Conservation (phyloP, 2,329 filamentous ascomycete genomes). For the Westerdykella sp. region DNA sequence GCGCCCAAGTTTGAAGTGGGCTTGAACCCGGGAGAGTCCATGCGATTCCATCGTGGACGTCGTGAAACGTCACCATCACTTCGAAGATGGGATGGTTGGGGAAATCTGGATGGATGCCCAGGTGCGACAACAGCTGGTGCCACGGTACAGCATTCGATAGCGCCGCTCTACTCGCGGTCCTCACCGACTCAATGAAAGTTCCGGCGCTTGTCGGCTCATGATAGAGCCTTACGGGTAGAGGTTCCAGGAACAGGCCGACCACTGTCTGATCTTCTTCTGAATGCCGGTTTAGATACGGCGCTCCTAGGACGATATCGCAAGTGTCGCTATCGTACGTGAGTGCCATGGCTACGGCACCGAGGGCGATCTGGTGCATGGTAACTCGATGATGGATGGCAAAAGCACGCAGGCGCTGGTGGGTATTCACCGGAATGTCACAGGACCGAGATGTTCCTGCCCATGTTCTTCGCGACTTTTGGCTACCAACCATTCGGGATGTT, state of each 20-base stretch:
- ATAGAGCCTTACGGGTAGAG: conserved; percentile 21
- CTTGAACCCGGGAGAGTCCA: conserved; percentile 7
- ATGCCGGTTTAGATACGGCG: conserved; percentile 23
- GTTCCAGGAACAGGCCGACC: conserved; percentile 28
- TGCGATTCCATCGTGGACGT: conserved; percentile 1
- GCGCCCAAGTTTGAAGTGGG: conserved; percentile 5
- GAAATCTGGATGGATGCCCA: conserved; percentile 4
- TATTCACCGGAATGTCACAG: background rate
- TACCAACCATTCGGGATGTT: background rate
- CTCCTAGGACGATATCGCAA: conserved; percentile 22
- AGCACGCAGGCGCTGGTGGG: background rate
- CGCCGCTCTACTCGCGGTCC: conserved; percentile 15
- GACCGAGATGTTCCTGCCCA: conserved; percentile 5
- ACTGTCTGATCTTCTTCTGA: conserved; percentile 13
- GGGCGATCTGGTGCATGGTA: conserved; percentile 18
- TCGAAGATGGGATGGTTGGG: conserved; percentile 8
- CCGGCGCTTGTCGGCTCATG: background rate
- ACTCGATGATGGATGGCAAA: background rate
- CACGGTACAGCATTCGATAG: conserved; percentile 27
- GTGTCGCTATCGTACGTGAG: conserved; percentile 3
- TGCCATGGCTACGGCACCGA: conserved; percentile 16
- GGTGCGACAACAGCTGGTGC: conserved; percentile 21
- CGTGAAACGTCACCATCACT: conserved; percentile 23
- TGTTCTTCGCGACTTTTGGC: background rate
- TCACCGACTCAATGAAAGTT: conserved; percentile 10